Percentiles rank a stretch among this genome's conserved stretches.
phyloP scores from a whole-genome alignment of 1,139 yeast species.

The Taphrina sp. region DNA sequence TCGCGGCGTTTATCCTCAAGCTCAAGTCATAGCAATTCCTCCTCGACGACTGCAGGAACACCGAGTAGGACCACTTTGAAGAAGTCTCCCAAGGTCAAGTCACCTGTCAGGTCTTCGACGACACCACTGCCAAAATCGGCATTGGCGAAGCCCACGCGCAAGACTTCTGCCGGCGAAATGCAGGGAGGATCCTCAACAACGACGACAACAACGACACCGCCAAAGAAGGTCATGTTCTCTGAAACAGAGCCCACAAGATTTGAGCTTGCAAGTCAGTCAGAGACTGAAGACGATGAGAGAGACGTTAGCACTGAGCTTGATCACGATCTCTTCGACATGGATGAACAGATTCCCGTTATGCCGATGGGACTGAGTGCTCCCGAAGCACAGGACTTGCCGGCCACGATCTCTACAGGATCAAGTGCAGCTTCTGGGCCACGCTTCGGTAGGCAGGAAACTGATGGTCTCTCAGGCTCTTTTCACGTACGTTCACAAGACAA shows the following conservation, averaged over 20 bases:
- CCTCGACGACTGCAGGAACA: neutral
- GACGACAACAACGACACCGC: conserved; percentile 20
- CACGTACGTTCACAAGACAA: conserved; percentile 10
- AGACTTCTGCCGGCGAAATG: conserved; percentile 8
- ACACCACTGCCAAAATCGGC: conserved; percentile 25
- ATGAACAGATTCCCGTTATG: conserved; percentile 19
- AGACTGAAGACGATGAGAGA: conserved; percentile 10
- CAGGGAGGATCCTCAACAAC: conserved; percentile 9
- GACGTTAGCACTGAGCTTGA: neutral
- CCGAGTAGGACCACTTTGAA: neutral
- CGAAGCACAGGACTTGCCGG: conserved; percentile 2
- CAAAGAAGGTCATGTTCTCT: conserved; percentile 33
- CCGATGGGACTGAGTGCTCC: neutral
- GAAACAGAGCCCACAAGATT: conserved; percentile 29
- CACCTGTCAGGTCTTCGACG: conserved; percentile 16
- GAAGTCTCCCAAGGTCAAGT: neutral
- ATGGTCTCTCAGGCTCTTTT: conserved; percentile 17
- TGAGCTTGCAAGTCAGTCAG: conserved; percentile 7
- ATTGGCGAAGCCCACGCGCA: conserved; percentile 1
- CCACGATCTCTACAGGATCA: neutral
- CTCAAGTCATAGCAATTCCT: conserved; percentile 1
- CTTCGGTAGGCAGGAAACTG: conserved; percentile 16
- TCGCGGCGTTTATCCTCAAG: neutral
- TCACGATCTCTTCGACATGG: conserved; percentile 28
- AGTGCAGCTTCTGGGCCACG: neutral